phyloP scores from a whole-genome alignment of 306 rosid species.

The Quercus parvula region DNA sequence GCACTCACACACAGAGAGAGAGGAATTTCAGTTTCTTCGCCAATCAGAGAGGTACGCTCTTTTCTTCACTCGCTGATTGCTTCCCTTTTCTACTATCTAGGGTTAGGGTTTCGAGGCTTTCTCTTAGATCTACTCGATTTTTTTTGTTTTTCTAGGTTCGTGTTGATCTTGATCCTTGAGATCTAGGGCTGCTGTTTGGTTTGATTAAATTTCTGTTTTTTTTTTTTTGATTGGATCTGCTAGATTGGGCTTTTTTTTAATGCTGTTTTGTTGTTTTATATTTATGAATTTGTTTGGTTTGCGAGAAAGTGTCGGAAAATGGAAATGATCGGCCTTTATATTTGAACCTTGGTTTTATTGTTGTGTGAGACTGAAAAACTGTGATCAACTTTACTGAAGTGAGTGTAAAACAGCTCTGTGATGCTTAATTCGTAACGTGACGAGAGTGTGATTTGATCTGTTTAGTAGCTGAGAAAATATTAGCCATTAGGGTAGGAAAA shows the following conservation, averaged over 20 bases:
- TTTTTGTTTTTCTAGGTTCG: not conserved
- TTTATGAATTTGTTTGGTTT: conserved; percentile 2
- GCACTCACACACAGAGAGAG: not conserved
- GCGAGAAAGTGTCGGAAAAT: not conserved
- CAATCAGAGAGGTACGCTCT: conserved; percentile 13
- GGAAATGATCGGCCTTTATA: not conserved
- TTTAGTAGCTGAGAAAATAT: conserved; percentile 7
- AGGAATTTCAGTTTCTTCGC: not conserved
- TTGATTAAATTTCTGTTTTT: not conserved
- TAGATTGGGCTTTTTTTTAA: conserved; percentile 1
- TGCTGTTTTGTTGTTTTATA: not conserved
- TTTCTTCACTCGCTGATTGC: not conserved
- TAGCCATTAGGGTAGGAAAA: not conserved
- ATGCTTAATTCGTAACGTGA: not conserved
- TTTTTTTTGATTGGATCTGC: conserved; percentile 1
- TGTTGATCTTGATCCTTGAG: not conserved
- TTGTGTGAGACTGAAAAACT: not conserved
- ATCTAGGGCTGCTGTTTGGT: conserved; percentile 7
- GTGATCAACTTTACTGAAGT: not conserved
- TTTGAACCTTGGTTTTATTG: not conserved
- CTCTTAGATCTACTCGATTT: not conserved
- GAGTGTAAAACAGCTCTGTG: not conserved
- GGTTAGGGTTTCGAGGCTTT: conserved; percentile 1
- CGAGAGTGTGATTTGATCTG: not conserved
- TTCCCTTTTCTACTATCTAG: not conserved